Base-by-base conservation (phyloP, 2,329 filamentous ascomycete genomes). In the Cladobotryum mycophilum region DNA sequence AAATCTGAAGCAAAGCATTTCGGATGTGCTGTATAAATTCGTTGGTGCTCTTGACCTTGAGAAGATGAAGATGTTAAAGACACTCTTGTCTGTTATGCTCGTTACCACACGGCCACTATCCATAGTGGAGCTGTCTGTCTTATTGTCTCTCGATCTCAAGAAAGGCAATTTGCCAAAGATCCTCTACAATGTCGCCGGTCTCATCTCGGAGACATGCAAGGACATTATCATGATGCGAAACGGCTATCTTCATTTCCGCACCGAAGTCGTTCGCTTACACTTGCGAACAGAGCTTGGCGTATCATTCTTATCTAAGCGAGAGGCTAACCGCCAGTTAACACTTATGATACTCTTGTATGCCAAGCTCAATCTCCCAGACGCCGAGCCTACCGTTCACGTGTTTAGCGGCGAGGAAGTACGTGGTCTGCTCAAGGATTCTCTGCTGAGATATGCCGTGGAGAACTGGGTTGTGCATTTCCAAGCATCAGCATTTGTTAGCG, bases 381-480 rank as follows among this genome's bases (percentile, higher is more conserved):
- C 25, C 25, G 25, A 30, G 25, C 25, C 25, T 30, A 30, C 25
- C 9, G 25, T 30, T 30, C 25, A 30, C 25, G 25, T 30, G 25
- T 30, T 30, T 30, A 30, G 25, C 25, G 25, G 25, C 6, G 25
- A 30, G 25, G 25, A 47, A 53, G 3, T 48, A 56, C 9, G 58
- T 66, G 1, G 58, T 64, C 3, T 53, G 58, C 1, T 48, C 25
- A 30, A 30, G 25, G 60, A 70, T 42, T 57, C 56, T 3, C 56
- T 70, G 5, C 57, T 70, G 9, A 56, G 60, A 9, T 71, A 70
- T 44, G 63, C 65, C 38, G 60, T 70, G 51, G 53, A 56, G 4
- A 61, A 67, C 55, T 72, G 69, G 69, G 53, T 66, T 15, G 38
- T 58, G 2, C 69, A 72, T 54, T 67, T 71, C 55, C 60, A 61